Evolutionary conservation across 164 flowering plant species (phyloP).

Genomic region (Echeveria elegans): DNA sequence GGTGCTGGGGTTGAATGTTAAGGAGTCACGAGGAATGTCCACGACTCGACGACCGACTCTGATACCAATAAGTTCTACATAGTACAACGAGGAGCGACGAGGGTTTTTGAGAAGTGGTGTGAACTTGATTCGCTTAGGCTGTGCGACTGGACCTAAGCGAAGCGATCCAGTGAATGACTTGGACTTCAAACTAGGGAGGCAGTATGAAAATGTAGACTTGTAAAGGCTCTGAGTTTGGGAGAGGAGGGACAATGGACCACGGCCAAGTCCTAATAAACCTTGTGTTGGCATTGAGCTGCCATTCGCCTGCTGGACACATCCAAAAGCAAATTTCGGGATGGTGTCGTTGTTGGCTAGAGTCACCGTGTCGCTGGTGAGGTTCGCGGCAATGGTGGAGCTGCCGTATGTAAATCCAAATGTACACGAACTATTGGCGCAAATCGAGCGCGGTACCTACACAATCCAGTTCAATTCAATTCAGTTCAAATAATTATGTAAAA

Average conservation of each 20-base stretch:
- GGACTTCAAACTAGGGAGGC: slow-evolving; percentile 76
- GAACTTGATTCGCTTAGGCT: slow-evolving; percentile 57
- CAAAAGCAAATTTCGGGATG: slow-evolving; percentile 61
- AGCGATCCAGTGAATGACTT: slow-evolving; percentile 65
- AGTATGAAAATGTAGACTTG: slow-evolving; percentile 83
- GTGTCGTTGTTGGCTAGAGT: slow-evolving; percentile 42
- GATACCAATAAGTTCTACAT: slow-evolving; percentile 54
- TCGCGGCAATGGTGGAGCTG: slow-evolving; percentile 47
- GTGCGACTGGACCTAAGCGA: slow-evolving; percentile 62
- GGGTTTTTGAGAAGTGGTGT: slow-evolving; percentile 80
- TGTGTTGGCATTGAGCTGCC: slow-evolving; percentile 73
- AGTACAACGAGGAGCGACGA: slow-evolving; percentile 70
- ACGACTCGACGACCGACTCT: slow-evolving; percentile 55
- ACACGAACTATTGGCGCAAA: slow-evolving; percentile 44
- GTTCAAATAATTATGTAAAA: no score
- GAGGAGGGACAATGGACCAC: slow-evolving; percentile 71
- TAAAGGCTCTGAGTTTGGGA: slow-evolving; percentile 60
- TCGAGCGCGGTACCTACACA: slow-evolving; percentile 55
- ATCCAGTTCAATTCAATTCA: no score
- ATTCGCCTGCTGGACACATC: slow-evolving; percentile 49
- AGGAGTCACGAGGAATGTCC: slow-evolving; percentile 47
- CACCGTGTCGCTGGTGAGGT: slow-evolving; percentile 58
- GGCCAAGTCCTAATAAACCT: slow-evolving; percentile 81
- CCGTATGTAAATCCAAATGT: slow-evolving; percentile 75
- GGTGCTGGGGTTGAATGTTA: slow-evolving; percentile 63